Base-by-base conservation (phyloP, 2,329 filamentous ascomycete genomes). In the Epichloe gansuensis region DNA sequence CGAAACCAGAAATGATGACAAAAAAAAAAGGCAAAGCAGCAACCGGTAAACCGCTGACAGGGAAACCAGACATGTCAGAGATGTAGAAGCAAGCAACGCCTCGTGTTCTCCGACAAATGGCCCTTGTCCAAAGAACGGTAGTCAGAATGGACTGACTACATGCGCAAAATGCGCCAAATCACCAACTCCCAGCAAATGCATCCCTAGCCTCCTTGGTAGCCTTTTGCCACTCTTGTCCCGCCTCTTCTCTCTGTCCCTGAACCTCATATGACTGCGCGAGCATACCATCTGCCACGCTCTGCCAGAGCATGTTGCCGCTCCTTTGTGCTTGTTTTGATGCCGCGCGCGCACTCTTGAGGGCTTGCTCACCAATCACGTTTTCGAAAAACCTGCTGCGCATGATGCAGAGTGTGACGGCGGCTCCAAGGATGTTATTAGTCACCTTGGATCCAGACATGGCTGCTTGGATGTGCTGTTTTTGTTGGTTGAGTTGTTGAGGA, bases 321-420 rank as follows among this genome's bases (percentile, higher is more conserved):
- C 80, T 79, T 57, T 78, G 77, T 5, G 85, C 84, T 69, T 87
- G 83, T 42, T 76, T 77, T 25, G 77, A 76, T 25, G 82, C 84
- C 0, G 86, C 85, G 56, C 78, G 76, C 4, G 85, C 84, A 61
- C 84, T 87, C 68, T 89, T 89, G 54, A 87, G 75, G 0, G 85
- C 84, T 65, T 90, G 86, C 53, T 86, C 84, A 48, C 89, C 89
- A 4, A 94, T 81, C 13, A 90, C 84, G 54, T 85, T 85, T 45
- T 84, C 83, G 66, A 90, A 96, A 61, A 95, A 85, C 49, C 82
- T 80, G 61, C 78, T 82, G 50, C 86, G 85, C 85, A 96, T 94
- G 57, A 93, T 83, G 58, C 83, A 89, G 54, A 96, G 78, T 5
- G 85, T 83, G 57, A 96, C 85, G 47, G 84, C 84, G n/a, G 89